Percentiles rank a stretch among this genome's conserved stretches.
phyloP scores from a whole-genome alignment of 768 basidiomycete species.

The Pulveroboletus frians region DNA sequence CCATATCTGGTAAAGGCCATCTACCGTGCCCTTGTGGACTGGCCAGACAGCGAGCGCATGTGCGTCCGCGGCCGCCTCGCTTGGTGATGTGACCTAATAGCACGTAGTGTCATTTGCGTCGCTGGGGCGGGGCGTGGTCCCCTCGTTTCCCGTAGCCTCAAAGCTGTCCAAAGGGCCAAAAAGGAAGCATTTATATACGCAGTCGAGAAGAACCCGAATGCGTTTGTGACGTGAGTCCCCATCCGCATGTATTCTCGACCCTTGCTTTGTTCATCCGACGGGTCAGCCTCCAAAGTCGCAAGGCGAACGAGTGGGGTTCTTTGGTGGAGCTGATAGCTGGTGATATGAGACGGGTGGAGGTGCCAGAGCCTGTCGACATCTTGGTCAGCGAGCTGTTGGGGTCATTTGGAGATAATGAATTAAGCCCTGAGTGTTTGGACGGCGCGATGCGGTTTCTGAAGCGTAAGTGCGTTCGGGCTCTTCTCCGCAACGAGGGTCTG shows the following conservation, averaged over 20 bases:
- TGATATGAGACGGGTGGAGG: constrained; percentile 82
- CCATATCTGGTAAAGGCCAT: constrained; percentile 53
- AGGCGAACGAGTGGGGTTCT: constrained; percentile 77
- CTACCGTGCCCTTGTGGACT: constrained; percentile 70
- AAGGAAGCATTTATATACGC: constrained; percentile 71
- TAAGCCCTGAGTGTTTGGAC: constrained; percentile 96
- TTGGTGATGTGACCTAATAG: constrained; percentile 15
- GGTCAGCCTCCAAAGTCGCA: constrained; percentile 75
- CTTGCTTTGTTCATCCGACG: constrained; percentile 12
- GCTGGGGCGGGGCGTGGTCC: constrained; percentile 96
- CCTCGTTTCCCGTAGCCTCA: constrained; percentile 78
- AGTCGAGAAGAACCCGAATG: constrained; percentile 95
- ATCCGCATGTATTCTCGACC: constrained; percentile 3
- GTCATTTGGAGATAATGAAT: constrained; percentile 97
- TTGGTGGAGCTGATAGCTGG: constrained; percentile 82
- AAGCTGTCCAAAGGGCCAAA: constrained; percentile 64
- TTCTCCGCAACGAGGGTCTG: neutral
- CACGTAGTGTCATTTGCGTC: constrained; percentile 72
- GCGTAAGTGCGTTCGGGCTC: constrained; percentile 39
- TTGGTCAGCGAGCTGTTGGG: constrained; percentile 94
- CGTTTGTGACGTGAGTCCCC: constrained; percentile 83
- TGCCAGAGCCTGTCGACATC: constrained; percentile 89
- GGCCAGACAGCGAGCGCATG: constrained; percentile 57
- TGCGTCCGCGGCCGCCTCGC: constrained; percentile 36
- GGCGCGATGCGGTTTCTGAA: constrained; percentile 93